Evolutionary conservation across 768 basidiomycete species (phyloP).

Genomic region (Trametes coccinea): DNA sequence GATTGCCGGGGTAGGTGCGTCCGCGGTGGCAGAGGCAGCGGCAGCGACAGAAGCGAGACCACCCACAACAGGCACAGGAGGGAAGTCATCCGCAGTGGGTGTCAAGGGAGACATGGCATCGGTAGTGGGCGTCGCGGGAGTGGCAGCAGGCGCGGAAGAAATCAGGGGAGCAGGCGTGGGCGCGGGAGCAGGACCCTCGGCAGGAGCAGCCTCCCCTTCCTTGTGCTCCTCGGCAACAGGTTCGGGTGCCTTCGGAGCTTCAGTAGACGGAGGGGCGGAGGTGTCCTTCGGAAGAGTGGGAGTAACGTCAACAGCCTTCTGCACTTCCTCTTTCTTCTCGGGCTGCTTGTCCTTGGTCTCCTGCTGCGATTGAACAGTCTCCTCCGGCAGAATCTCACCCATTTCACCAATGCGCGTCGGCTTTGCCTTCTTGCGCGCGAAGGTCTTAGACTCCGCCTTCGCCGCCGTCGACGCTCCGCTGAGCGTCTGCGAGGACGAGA

Average conservation of each 20-base stretch:
- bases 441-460: conserved; percentile 25
- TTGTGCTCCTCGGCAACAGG: conserved; percentile 4
- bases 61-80: conserved; percentile 24
- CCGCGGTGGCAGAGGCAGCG: conserved; percentile 16
- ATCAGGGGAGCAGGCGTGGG: not conserved
- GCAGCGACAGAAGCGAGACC: conserved; percentile 17
- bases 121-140: not conserved
- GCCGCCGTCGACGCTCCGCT: not conserved
- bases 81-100: conserved; percentile 19
- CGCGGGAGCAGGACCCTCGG: not conserved
- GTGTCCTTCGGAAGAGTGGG: not conserved
- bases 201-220: conserved; percentile 16
- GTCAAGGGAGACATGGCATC: conserved; percentile 10
- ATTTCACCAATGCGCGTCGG: conserved; percentile 58
- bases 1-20: conserved; percentile 1
- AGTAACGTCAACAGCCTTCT: not conserved
- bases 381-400: conserved; percentile 68
- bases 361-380: conserved; percentile 31
- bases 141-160: not conserved
- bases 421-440: conserved; percentile 29
- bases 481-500: conserved; percentile 35
- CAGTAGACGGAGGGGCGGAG: not conserved
- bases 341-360: not conserved
- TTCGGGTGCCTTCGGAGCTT: not conserved
- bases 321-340: not conserved